Base-by-base conservation (phyloP, 1,139 yeast genomes). In the Kurtzmaniella quercitrusa region DNA sequence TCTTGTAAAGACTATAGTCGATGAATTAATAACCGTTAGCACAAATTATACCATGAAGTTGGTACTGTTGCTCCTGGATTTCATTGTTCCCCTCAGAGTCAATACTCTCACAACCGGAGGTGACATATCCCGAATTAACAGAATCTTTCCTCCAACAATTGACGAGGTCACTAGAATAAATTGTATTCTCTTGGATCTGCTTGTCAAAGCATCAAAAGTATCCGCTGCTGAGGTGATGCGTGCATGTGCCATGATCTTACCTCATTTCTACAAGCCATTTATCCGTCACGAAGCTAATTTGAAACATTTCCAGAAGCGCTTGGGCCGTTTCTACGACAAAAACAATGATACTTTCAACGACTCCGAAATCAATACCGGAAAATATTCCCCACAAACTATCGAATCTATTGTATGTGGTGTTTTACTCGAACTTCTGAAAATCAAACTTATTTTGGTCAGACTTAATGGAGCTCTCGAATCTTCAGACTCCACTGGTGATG, bases 141-240 rank as follows among this genome's bases (percentile, higher is more conserved):
- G 80, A 41, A 74, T 88, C 1, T 88, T 91, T 57, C 97, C 98
- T 2, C 97, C 97, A 1, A 91, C 98, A 0, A 85, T 91, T 26
- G 98, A 91, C 61, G 98, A 91, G 64, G 82, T 91, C 18, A 86
- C 95, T 14, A 73, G 97, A 53, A 82, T 91, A 35, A 89, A 89
- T 57, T 87, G 95, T 57, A 81, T 91, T 4, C 78, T 88, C 45
- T 76, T 85, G 50, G 95, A 86, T 52, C 79, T 94, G 17, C 65
- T 91, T 45, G 78, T 77, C 42, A 66, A 76, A 17, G 94, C 97
- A 0, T 56, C 71, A 2, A 78, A 82, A 0, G 78, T 62, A 56
- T 96, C 96, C 2, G 66, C 80, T 35, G 80, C 78, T 48, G 96
- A 91, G 59, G 71, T 88, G 5, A 61, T 91, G 45, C 82, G 78